Conservation (phyloP, 2,329 filamentous ascomycete species). For the Colletotrichum caudatum region DNA sequence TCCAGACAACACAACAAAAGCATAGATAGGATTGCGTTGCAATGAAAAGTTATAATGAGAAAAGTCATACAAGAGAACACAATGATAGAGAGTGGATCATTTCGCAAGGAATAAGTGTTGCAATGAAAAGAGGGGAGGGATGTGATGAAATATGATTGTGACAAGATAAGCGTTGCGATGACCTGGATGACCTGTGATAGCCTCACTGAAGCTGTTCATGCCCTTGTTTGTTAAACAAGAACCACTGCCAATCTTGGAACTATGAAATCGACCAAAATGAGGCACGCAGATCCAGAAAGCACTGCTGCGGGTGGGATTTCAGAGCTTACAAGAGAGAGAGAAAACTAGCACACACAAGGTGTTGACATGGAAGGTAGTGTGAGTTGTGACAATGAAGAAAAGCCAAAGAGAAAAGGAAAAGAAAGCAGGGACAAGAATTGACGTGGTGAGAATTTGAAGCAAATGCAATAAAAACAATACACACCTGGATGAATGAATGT, state of each 20-base stretch:
- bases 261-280: background rate
- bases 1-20: background rate
- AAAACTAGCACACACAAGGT: background rate
- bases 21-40: background rate
- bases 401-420: background rate
- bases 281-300: background rate
- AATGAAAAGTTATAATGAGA: background rate
- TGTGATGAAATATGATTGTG: background rate
- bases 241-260: background rate
- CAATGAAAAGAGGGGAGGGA: background rate
- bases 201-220: background rate
- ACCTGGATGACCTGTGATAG: background rate
- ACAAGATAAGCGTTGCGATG: no score
- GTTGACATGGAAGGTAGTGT: background rate
- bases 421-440: background rate
- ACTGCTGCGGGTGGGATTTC: background rate
- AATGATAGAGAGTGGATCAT: background rate
- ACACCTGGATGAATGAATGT: background rate
- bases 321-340: background rate
- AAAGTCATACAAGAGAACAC: background rate
- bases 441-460: constrained; percentile 6
- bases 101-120: background rate
- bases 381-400: background rate
- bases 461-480: background rate
- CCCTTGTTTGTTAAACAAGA: background rate